Conservation (phyloP, 345 rosid species). For the Euclidium syriacum region DNA sequence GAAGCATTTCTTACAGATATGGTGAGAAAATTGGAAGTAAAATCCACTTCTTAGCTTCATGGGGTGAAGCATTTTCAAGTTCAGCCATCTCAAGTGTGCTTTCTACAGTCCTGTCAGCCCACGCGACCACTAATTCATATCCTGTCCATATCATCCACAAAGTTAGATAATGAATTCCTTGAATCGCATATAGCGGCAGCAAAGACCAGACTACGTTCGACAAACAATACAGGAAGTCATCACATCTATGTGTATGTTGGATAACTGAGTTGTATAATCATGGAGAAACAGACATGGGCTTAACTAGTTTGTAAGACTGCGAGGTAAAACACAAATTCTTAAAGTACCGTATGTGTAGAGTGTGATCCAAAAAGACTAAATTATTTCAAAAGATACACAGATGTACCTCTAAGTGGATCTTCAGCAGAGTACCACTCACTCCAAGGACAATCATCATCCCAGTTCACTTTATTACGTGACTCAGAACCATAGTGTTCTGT, state of each 20-base stretch:
- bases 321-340: neutral
- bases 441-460: constrained; percentile 99
- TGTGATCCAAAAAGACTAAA: neutral
- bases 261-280: constrained; percentile 3
- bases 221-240: neutral
- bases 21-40: constrained; percentile 56
- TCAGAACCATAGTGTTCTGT: constrained; percentile 40
- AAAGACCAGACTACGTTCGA: constrained; percentile 2
- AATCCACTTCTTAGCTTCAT: constrained; percentile 86
- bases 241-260: neutral
- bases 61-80: constrained; percentile 84
- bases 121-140: constrained; percentile 58
- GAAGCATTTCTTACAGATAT: constrained; percentile 51
- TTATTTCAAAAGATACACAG: neutral
- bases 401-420: constrained; percentile 78
- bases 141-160: constrained; percentile 44
- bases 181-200: constrained; percentile 22
- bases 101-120: constrained; percentile 72
- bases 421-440: constrained; percentile 98
- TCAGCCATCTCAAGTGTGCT: constrained; percentile 94
- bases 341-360: neutral
- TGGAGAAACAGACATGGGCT: neutral
- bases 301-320: neutral
- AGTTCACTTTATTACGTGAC: constrained; percentile 46
- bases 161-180: neutral